Base-by-base conservation (phyloP, 495 filamentous ascomycete genomes). In the Aspergillus diversus region DNA sequence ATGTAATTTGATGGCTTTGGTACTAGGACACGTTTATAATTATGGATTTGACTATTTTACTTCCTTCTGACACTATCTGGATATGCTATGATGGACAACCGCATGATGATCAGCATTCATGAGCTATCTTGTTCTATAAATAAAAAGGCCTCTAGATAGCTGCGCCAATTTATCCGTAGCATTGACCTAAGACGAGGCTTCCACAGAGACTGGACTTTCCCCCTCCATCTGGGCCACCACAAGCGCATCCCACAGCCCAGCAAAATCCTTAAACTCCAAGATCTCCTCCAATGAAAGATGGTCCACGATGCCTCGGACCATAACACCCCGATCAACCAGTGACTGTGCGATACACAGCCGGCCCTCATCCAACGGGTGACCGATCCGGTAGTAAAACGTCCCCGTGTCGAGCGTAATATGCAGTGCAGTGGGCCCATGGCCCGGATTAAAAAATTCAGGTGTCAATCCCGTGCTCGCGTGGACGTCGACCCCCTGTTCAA, bases 211-310 rank as follows among this genome's bases (percentile, higher is more conserved):
- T 43, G 8, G 8, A 9, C 3, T 43, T 1, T 43, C 15, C 15
- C 15, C 15, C 15, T 43, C 39, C 9, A 9, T 43, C 15, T 9
- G 39, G 39, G 15, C 8, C 15, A 3, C 9, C 39, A 9, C 15
- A 15, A 15, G 39, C 39, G 8, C 8, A 43, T 43, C 8, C 15
- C 39, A 43, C 1, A 15, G 39, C 1, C 57, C 15, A 1, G 57
- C 33, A 60, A 51, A 60, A 15, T 60, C 47, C 21, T 51, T 60
- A 27, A 60, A 52, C n/a, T 42, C 52, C 33, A 61, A 9, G 8
- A 61, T 47, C 4, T 61, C 59, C 17, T 32, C 21, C 12, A 61
- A 4, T 4, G 12, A 31, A 15, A 31, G 55, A 15, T 21, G 0
- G 4, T 9, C 5, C 33, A 61, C 34, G 21, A 61, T 33, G n/a